These are phyloP conservation scores for Auriscalpium orientale DNA, from an alignment of 768 basidiomycete genomes.

Conservation along the genomic window DNA sequence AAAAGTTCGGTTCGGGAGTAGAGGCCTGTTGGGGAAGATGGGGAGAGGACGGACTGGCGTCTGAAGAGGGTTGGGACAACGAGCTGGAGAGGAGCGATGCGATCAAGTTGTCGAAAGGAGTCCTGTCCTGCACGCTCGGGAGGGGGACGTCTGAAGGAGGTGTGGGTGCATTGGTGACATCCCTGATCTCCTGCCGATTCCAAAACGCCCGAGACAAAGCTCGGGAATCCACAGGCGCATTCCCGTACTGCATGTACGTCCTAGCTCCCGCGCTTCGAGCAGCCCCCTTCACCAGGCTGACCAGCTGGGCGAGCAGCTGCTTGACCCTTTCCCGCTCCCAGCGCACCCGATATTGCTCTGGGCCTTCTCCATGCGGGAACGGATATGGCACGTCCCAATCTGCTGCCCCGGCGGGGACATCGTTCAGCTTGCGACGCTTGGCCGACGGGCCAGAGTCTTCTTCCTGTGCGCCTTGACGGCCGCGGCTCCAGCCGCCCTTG, in stretches of 20 bases:
- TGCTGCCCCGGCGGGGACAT: slow-evolving; percentile 70
- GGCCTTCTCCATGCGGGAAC: slow-evolving; percentile 64
- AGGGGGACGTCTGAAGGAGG: background rate
- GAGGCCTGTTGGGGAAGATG: too few species aligned
- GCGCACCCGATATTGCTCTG: slow-evolving; percentile 49
- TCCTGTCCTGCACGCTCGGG: slow-evolving; percentile 13
- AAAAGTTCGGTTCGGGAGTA: background rate
- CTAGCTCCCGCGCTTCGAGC: slow-evolving; percentile 54
- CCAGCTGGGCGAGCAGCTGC: slow-evolving; percentile 53
- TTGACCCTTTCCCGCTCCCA: slow-evolving; percentile 63
- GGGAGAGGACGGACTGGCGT: too few species aligned
- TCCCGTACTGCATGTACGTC: slow-evolving; percentile 31
- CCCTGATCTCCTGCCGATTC: background rate
- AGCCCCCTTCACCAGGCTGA: slow-evolving; percentile 52
- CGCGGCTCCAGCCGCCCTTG: background rate
- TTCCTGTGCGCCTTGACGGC: background rate
- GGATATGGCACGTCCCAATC: slow-evolving; percentile 86
- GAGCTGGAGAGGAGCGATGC: slow-evolving; percentile 30
- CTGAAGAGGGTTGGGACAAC: too few species aligned
- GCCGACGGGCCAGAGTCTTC: slow-evolving; percentile 19
- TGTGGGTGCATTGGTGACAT: background rate
- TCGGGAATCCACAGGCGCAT: background rate
- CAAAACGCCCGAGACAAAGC: background rate
- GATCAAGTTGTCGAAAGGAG: slow-evolving; percentile 34
- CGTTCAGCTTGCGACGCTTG: slow-evolving; percentile 57